Evolutionary conservation across 2,329 filamentous ascomycete genomes (phyloP).

Genomic region (Stachybotrys chlorohalonatus): DNA sequence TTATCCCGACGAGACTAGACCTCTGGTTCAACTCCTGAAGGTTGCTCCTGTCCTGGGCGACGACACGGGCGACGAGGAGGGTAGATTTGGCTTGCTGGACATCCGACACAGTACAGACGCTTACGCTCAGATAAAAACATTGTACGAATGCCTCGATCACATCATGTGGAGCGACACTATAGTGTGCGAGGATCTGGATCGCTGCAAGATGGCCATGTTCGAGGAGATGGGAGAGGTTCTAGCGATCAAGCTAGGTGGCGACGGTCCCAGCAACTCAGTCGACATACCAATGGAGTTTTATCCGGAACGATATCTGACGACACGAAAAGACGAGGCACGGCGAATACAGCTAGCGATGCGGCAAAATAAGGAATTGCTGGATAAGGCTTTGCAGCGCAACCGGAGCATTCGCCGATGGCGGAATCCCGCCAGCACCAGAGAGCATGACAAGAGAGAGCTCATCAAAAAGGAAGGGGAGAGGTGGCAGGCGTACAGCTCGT

Average conservation of each 20-base stretch:
- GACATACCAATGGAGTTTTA: conserved; percentile 44
- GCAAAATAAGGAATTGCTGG: background rate
- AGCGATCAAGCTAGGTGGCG: conserved; percentile 33
- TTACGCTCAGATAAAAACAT: conserved; percentile 28
- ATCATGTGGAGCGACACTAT: conserved; percentile 38
- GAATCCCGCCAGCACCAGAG: background rate
- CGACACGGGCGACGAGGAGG: conserved; percentile 21
- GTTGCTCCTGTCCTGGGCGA: conserved; percentile 19
- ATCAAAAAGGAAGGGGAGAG: conserved; percentile 19
- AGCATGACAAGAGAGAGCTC: conserved; percentile 17
- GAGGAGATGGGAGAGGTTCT: conserved; percentile 41
- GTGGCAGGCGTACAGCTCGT: conserved; percentile 22
- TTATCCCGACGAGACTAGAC: conserved; percentile 14
- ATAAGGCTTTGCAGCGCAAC: background rate
- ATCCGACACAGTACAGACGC: conserved; percentile 26
- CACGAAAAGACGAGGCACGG: conserved; percentile 34
- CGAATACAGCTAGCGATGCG: conserved; percentile 25
- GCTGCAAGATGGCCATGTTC: conserved; percentile 32
- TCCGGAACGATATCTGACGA: conserved; percentile 42
- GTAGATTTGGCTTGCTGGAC: conserved; percentile 32
- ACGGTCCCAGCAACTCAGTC: conserved; percentile 31
- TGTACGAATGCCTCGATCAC: conserved; percentile 40
- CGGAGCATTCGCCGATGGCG: background rate
- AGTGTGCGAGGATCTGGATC: conserved; percentile 22
- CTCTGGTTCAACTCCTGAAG: conserved; percentile 22